These are phyloP conservation scores for Fusarium pseudonygamai DNA, from an alignment of 2,329 filamentous ascomycete species.

Conservation along the genomic window DNA sequence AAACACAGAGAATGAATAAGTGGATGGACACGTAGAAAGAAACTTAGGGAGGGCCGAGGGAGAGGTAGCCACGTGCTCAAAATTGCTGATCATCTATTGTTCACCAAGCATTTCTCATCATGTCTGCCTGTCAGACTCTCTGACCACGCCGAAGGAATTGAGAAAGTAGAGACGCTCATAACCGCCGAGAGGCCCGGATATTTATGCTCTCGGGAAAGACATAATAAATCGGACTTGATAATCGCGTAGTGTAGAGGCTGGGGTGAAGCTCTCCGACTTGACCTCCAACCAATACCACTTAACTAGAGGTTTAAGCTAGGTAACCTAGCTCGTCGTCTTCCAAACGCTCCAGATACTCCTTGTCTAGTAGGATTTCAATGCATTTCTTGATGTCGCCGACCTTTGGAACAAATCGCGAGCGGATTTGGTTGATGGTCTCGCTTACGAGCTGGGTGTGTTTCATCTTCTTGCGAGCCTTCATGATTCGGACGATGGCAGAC, in stretches of 20 bases:
- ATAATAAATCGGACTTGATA: slow-evolving; percentile 4
- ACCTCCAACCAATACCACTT: background rate
- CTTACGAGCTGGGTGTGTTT: slow-evolving; percentile 95
- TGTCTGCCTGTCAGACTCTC: slow-evolving; percentile 8
- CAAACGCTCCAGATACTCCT: slow-evolving; percentile 96
- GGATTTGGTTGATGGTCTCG: slow-evolving; percentile 96
- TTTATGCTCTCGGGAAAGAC: slow-evolving; percentile 5
- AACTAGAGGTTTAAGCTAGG: slow-evolving; percentile 71
- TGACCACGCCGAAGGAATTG: slow-evolving; percentile 23
- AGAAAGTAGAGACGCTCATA: slow-evolving; percentile 18
- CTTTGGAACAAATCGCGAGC: slow-evolving; percentile 90
- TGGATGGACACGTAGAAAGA: background rate
- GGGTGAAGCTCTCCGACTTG: background rate
- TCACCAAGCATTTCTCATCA: slow-evolving; percentile 17
- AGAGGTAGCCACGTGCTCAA: background rate
- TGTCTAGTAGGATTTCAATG: slow-evolving; percentile 97
- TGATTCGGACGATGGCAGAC: slow-evolving; percentile 99
- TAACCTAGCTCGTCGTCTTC: slow-evolving; percentile 96
- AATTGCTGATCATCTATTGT: slow-evolving; percentile 31
- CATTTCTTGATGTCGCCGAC: slow-evolving; percentile 98
- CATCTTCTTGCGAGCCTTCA: slow-evolving; percentile 99
- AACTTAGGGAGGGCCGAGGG: background rate
- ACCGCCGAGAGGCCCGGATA: background rate
- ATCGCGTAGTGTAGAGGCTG: background rate
- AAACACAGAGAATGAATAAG: slow-evolving; percentile 11